Base-by-base conservation (phyloP, 257 asterid species). In the Gynochthodes officinalis region DNA sequence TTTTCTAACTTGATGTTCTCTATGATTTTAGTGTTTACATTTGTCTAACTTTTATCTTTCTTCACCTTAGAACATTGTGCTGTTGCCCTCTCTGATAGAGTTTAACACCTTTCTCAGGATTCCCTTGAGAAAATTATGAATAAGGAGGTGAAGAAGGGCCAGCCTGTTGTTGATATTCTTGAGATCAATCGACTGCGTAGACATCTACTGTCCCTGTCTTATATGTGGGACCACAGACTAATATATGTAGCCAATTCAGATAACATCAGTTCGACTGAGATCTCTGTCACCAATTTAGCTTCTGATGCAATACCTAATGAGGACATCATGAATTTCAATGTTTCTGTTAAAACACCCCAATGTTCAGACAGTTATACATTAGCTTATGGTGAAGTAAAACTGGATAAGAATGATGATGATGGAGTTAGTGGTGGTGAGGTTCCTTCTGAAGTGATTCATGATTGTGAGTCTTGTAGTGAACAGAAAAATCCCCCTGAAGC, bases 221-320 rank as follows among this genome's bases (percentile, higher is more conserved):
- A 86, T 73, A 74, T 89, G 76, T 94, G 98, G 98, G 98, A 94
- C 82, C 92, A 80, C 71, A 92, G 91, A 44, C 88, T 94, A 80
- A 80, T 88, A 77, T 73, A 82, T 54, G 88, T 93, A 40, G 86
- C 89, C 60, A 82, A 81, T 85, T 68, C 80, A 67, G 87, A 80
- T 74, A 82, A 74, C 35, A 73, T 30, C 67, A 75, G 72, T 75
- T 81, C 79, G 16, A 64, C 72, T 74, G 79, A 77, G 67, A 69
- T 54, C 66, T 84, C 80, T 62, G 72, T 71, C 43, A 23, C 83
- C 54, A 65, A 66, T 65, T 63, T 77, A 71, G 91, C 82, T 65
- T 81, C 81, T 73, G 73, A 67, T 54, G 76, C 79, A 75, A 81
- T 81, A 64, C 77, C 84, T 52, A 77, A 60, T 35, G 77, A 62